Conservation (phyloP, 768 basidiomycete genomes). For the Suillus spraguei region DNA sequence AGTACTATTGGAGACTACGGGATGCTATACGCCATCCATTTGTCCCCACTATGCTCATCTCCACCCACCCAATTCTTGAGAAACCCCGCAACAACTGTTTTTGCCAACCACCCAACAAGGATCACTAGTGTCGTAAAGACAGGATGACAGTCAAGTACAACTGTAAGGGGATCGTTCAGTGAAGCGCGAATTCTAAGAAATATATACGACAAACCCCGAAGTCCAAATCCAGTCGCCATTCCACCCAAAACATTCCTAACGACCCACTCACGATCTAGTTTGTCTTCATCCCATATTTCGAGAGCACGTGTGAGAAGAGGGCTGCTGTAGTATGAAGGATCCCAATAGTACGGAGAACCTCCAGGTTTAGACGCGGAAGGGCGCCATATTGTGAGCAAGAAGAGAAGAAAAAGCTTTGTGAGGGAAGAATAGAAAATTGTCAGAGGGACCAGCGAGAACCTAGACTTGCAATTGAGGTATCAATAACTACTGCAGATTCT, state of each 20-base stretch:
- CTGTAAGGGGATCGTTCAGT: slow-evolving; percentile 37
- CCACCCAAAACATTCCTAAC: slow-evolving; percentile 84
- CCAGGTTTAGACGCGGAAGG: slow-evolving; percentile 39
- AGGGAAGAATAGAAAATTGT: slow-evolving; percentile 82
- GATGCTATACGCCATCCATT: slow-evolving; percentile 84
- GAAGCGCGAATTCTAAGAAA: neutral
- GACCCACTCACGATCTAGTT: slow-evolving; percentile 81
- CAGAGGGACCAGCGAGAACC: slow-evolving; percentile 76
- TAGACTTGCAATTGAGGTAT: slow-evolving; percentile 3
- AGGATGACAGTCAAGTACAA: slow-evolving; percentile 78
- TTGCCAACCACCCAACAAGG: slow-evolving; percentile 69
- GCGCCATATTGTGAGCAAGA: slow-evolving; percentile 80
- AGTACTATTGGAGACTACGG: slow-evolving; percentile 58
- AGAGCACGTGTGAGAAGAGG: slow-evolving; percentile 44
- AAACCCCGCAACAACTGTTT: slow-evolving; percentile 62
- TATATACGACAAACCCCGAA: slow-evolving; percentile 58
- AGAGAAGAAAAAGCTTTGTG: slow-evolving; percentile 82
- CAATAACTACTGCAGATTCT: slow-evolving; percentile 9
- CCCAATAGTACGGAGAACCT: slow-evolving; percentile 23
- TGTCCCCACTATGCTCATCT: slow-evolving; percentile 56
- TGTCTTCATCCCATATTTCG: slow-evolving; percentile 68
- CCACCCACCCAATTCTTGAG: slow-evolving; percentile 71
- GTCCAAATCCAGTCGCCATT: slow-evolving; percentile 84
- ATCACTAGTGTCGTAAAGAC: slow-evolving; percentile 76
- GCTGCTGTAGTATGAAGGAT: slow-evolving; percentile 31